Base-by-base conservation (phyloP, 2,329 filamentous ascomycete species). In the Trichocomaceae sp. region DNA sequence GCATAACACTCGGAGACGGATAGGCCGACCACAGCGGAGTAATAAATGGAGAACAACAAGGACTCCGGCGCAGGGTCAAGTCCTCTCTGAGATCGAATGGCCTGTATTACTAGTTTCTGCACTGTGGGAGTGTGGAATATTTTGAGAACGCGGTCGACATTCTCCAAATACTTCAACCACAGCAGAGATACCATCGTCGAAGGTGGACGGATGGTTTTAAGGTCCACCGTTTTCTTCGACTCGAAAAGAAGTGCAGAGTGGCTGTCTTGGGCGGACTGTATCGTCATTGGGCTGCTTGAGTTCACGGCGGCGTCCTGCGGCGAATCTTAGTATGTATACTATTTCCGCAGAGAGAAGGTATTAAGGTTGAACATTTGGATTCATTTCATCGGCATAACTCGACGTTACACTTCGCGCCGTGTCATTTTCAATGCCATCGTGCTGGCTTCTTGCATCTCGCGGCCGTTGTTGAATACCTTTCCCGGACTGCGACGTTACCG, bases 131-230 rank as follows among this genome's bases (percentile, higher is more conserved):
- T 33, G 31, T 54, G 52, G n/a, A 54, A 20, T 10, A 50, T n/a
- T 22, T 54, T 54, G 10, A 42, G 22, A 7, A 50, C 23, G n/a
- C 33, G 52, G 37, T 54, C 52, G 31, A 54, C 46, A 58, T 83
- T 83, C 57, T 83, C 78, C 59, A 78, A 76, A 68, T 77, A 85
- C 4, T 75, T 67, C n/a, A 77, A 70, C 82, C 82, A 84, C 52
- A 83, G 75, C 6, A 75, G 63, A 19, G 68, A 70, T 5, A 82
- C 77, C 57, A 55, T 7, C 57, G 54, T 45, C 52, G 52, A 37
- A 60, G 61, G 3, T 56, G 61, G 19, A 64, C 84, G 82, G n/a
- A 39, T 6, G 8, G 15, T 39, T 39, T 39, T n/a, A 5, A 39
- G 35, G 3, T 39, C 35, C 19, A 39, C n/a, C 5, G 5, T 17